Conservation (phyloP, 306 rosid species). For the Luffa aegyptiaca region DNA sequence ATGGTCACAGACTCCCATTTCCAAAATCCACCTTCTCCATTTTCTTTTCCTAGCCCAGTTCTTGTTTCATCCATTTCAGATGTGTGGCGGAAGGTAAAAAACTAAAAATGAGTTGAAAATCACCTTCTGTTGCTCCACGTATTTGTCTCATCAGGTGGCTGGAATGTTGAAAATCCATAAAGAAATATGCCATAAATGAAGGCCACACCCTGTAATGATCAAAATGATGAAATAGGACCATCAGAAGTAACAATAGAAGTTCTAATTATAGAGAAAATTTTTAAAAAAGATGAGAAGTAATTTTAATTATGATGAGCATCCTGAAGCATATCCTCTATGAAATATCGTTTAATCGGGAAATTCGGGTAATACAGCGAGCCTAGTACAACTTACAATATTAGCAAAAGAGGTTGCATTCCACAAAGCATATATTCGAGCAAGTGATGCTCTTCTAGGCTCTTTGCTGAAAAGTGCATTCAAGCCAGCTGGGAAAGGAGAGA, state of each 20-base stretch:
- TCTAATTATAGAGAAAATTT: not conserved
- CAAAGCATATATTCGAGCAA: conserved; percentile 81
- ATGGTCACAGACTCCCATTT: not conserved
- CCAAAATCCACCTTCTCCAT: not conserved
- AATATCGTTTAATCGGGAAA: not conserved
- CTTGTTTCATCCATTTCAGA: not conserved
- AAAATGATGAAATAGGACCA: not conserved
- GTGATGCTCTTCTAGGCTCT: conserved; percentile 87
- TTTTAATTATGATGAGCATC: not conserved
- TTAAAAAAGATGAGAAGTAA: not conserved
- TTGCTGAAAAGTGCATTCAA: conserved; percentile 90
- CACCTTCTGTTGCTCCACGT: conserved; percentile 65
- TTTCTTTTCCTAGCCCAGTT: not conserved
- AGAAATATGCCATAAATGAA: conserved; percentile 60
- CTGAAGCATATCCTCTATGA: not conserved
- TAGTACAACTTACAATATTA: conserved; percentile 66
- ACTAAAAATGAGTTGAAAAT: conserved; percentile 19
- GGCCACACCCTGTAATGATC: conserved; percentile 58
- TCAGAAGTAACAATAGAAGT: not conserved
- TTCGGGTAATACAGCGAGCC: not conserved
- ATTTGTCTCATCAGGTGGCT: conserved; percentile 43
- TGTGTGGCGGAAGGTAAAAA: not conserved
- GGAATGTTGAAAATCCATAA: conserved; percentile 49
- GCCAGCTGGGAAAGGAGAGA: conserved; percentile 96
- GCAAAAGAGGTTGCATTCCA: conserved; percentile 91